A percentile compares a stretch with the other conserved stretches of the same genome.
Conservation (phyloP, 257 asterid genomes). For the Leonotis leonurus region DNA sequence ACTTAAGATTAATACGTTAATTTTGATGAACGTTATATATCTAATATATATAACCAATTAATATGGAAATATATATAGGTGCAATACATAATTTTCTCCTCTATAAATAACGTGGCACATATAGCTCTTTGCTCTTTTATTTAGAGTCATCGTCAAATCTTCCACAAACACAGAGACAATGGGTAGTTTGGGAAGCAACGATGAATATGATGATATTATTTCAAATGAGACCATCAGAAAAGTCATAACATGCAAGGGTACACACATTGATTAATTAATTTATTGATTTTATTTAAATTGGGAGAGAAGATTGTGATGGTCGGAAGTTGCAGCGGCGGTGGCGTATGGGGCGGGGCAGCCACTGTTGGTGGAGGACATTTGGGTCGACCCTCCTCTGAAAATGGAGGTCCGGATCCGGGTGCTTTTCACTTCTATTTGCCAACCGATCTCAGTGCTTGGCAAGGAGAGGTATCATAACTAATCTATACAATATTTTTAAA, state of each 20-base stretch:
- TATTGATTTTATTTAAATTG: too few relatives aligned
- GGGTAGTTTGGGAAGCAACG: slow-evolving; percentile 32
- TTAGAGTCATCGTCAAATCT: not conserved
- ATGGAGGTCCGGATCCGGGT: slow-evolving; percentile 87
- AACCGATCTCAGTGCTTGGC: slow-evolving; percentile 87
- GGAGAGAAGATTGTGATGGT: not conserved
- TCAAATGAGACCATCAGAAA: slow-evolving; percentile 41
- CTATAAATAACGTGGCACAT: slow-evolving; percentile 5
- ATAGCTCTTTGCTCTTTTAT: not conserved
- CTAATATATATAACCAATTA: too few relatives aligned
- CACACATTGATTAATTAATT: too few relatives aligned
- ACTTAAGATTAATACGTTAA: not conserved
- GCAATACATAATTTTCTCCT: not conserved
- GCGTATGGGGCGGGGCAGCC: slow-evolving; percentile 68
- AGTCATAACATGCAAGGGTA: slow-evolving; percentile 66
- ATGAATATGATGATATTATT: not conserved
- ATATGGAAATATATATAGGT: too few relatives aligned
- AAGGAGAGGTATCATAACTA: slow-evolving; percentile 54
- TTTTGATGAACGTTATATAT: too few relatives aligned
- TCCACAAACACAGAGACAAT: slow-evolving; percentile 10
- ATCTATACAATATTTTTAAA: not conserved
- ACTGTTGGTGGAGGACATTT: slow-evolving; percentile 63
- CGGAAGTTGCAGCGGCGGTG: slow-evolving; percentile 63
- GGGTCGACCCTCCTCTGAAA: slow-evolving; percentile 69
- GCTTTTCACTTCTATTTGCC: slow-evolving; percentile 82